Base-by-base conservation (phyloP, 768 basidiomycete species). In the Termitomyces sp. region DNA sequence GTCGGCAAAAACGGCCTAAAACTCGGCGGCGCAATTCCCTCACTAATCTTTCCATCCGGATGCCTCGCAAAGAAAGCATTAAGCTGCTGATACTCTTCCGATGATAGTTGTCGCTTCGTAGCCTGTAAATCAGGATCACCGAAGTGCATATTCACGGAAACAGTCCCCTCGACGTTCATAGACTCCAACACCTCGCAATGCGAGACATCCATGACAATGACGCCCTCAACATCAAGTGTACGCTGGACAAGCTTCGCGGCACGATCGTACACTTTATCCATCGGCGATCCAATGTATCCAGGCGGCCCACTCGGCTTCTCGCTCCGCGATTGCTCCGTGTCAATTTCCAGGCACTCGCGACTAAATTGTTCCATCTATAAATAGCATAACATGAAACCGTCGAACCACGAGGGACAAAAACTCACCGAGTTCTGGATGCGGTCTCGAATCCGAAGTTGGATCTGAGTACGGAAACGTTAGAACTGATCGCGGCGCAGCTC, bases 281-380 rank as follows among this genome's bases (percentile, higher is more conserved):
- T 96, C 0, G 72, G 79, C 1, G 75, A 66, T 19, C 71, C 71
- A 19, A 73, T 64, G 22, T 72, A 54, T 37, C 74, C 71, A 70
- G 68, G 60, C 64, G 66, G 50, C 67, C 70, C 57, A 50, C 76
- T 71, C 17, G 37, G 28, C 7, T 24, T 47, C 74, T 65, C 53
- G 77, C 68, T 60, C 72, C 58, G 59, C 48, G 68, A 66, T n/a
- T 67, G 60, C 53, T 83, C 80, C 37, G 77, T 80, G 67, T 96
- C 93, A 60, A 94, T 89, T 67, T 96, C 94, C 24, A 98, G 79
- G 63, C 92, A 95, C 68, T 98, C 94, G 21, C 95, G 83, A 50
- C 90, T 95, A 66, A 98, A 97, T 60, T 90, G 83, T 67, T 98
- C 94, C 94, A 98, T 96, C 83, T 90, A 61, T 19, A 43, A 2